Base-by-base conservation (phyloP, 2,329 filamentous ascomycete species). In the Graphilbum sp. region DNA sequence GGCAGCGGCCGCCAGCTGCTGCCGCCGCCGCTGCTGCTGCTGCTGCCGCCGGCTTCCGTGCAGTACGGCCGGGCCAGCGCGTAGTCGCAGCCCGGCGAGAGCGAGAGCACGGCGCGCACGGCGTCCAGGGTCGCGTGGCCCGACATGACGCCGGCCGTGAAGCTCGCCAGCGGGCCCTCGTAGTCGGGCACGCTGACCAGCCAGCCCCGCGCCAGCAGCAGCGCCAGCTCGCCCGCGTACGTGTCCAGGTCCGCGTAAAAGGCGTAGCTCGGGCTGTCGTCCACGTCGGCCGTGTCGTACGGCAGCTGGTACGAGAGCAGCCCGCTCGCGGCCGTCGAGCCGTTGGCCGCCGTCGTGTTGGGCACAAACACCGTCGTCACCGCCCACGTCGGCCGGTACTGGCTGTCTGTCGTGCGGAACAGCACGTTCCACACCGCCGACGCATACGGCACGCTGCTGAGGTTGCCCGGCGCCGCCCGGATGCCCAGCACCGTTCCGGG, bases 141-240 rank as follows among this genome's bases (percentile, higher is more conserved):
- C 1, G 56, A 54, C 34, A 57, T 50, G 5, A 56, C 50, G 11
- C 61, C 61, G 1, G 57, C 58, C 0, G 56, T 53, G 48, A 64
- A 67, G 8, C 57, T 54, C 1, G 62, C 61, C 15, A 52, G 46
- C 1, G 58, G 57, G 2, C 60, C 60, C 38, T 65, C 59, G 41
- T 57, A 62, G 44, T 68, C 64, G 1, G 63, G 60, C 8, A 62
- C 53, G 15, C 45, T 58, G 21, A 68, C 61, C 18, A 54, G 54
- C 59, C 61, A 66, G 19, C 63, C 63, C 45, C 52, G 46, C 16
- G 52, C 50, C 0, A 67, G 56, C 2, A 57, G 56, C 2, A 49
- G 38, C 9, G 49, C 38, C 29, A 64, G 52, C 23, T 54, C 42
- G 2, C 5, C 11, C 12, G 23, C 27, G 43, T 7, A 50, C n/a